phyloP scores from a whole-genome alignment of 1,284 basidiomycete genomes.

The Phellinidium pouzarii region DNA sequence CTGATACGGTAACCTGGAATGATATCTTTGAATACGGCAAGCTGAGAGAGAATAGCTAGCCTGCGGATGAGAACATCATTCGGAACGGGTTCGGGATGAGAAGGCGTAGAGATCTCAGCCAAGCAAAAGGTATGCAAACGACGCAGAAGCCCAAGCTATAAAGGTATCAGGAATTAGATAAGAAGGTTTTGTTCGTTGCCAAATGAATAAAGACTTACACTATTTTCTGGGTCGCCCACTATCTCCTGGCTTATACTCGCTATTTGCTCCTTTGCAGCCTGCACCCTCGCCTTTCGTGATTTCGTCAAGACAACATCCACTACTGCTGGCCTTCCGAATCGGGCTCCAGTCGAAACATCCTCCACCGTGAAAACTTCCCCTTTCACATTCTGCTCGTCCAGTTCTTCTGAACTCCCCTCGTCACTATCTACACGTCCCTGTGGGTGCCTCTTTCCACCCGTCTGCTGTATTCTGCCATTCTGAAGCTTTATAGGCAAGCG shows the following conservation, averaged over 20 bases:
- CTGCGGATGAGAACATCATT: constrained; percentile 85
- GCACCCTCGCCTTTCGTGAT: constrained; percentile 65
- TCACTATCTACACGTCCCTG: constrained; percentile 25
- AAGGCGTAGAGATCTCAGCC: constrained; percentile 58
- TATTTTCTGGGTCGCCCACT: constrained; percentile 78
- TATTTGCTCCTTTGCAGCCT: constrained; percentile 84
- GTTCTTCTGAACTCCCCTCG: constrained; percentile 34
- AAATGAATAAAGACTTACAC: constrained; percentile 40
- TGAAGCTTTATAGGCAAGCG: constrained; percentile 83
- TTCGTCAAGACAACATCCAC: constrained; percentile 64
- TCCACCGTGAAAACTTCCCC: constrained; percentile 37
- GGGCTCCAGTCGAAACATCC: constrained; percentile 68
- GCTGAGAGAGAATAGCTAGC: constrained; percentile 83
- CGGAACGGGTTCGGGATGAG: constrained; percentile 56
- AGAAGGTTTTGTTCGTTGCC: constrained; percentile 15
- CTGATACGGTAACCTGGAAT: constrained; percentile 91
- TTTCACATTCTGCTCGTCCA: constrained; percentile 36
- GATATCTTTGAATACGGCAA: constrained; percentile 94
- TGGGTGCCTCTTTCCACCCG: constrained; percentile 28
- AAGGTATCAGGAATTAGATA: constrained; percentile 22
- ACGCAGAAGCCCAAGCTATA: constrained; percentile 76
- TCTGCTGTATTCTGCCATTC: constrained; percentile 67
- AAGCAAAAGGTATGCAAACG: constrained; percentile 84
- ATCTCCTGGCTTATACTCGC: constrained; percentile 87
- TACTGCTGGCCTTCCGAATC: constrained; percentile 78